phyloP scores from a whole-genome alignment of 2,329 filamentous ascomycete genomes.

The Clonostachys solani region DNA sequence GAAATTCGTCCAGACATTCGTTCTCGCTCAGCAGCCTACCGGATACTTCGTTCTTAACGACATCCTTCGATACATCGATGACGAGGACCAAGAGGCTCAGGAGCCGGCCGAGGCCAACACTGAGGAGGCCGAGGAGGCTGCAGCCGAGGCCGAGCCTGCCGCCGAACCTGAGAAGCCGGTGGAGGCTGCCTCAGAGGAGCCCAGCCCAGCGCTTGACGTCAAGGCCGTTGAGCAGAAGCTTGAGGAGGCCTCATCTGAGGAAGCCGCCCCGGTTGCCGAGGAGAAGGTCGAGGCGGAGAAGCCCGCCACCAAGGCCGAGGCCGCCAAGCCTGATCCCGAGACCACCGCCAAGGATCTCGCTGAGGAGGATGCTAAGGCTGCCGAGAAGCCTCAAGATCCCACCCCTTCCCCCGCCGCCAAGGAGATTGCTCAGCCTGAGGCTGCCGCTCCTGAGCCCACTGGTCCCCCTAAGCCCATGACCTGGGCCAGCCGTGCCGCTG shows the following conservation, averaged over 20 bases:
- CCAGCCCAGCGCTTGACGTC: slow-evolving; percentile 28
- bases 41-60: slow-evolving; percentile 99
- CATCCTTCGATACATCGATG: slow-evolving; percentile 89
- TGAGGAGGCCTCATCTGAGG: slow-evolving; percentile 48
- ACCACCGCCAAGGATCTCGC: slow-evolving; percentile 47
- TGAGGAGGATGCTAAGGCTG: slow-evolving; percentile 51
- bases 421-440: slow-evolving; percentile 39
- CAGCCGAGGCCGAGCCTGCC: slow-evolving; percentile 15
- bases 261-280: slow-evolving; percentile 26
- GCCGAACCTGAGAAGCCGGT: slow-evolving; percentile 22
- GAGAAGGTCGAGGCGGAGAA: slow-evolving; percentile 22
- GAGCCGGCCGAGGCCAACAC: slow-evolving; percentile 25
- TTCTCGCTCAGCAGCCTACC: slow-evolving; percentile 91
- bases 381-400: slow-evolving; percentile 65
- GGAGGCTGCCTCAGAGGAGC: slow-evolving; percentile 9
- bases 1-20: slow-evolving; percentile 97
- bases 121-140: slow-evolving; percentile 22
- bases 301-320: slow-evolving; percentile 30
- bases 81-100: slow-evolving; percentile 64
- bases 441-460: slow-evolving; percentile 39
- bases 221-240: slow-evolving; percentile 70
- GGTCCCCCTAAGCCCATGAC: slow-evolving; percentile 57
- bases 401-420: slow-evolving; percentile 43
- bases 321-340: slow-evolving; percentile 35
- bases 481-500: slow-evolving; percentile 69